A percentile compares a stretch with the other conserved stretches of the same genome.
Conservation (phyloP, 176 grass and related monocot species). For the bread wheat (Triticum aestivum) region IWGSC_CS_RefSeq_v2.1 NC_057807.1:592879668-592880167, state of each 20-base stretch:
- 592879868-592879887: conserved; percentile 1
- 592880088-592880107: no score
- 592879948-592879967: neutral
- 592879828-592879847: neutral
- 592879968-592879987: neutral
- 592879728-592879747: neutral
- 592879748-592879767: neutral
- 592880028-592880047: no score
- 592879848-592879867: neutral
- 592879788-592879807: neutral
- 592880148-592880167: no score
- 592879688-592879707: neutral
- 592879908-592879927: neutral
- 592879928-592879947: no score
- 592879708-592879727: neutral
- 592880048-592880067: no score
- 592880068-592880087: no score
- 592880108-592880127: no score
- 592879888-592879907: neutral
- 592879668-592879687: neutral
- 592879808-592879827: neutral
- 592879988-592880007: no score
- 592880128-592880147: no score
- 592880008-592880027: neutral
- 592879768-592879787: neutral